These are phyloP conservation scores for Xerocomellus dryophilus DNA, from an alignment of 768 basidiomycete genomes.

Conservation along the genomic window DNA sequence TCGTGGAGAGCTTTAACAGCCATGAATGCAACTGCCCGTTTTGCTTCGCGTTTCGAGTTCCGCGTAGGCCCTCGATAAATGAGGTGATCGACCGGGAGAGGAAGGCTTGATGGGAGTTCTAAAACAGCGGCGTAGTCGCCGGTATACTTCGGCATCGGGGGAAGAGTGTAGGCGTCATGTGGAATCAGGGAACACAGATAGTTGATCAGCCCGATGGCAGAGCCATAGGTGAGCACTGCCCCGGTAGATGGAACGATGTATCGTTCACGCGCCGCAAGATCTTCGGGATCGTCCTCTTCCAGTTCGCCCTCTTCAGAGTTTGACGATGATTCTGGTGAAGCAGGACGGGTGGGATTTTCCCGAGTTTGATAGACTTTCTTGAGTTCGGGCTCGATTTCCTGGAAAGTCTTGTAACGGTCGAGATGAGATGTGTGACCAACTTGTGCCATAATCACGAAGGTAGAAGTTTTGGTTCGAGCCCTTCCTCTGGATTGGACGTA, in stretches of 20 bases:
- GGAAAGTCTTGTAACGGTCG: slow-evolving; percentile 55
- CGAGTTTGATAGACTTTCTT: slow-evolving; percentile 59
- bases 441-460: slow-evolving; percentile 79
- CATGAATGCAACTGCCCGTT: slow-evolving; percentile 75
- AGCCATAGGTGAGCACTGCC: slow-evolving; percentile 77
- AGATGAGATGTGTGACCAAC: slow-evolving; percentile 54
- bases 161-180: slow-evolving; percentile 63
- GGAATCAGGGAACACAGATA: slow-evolving; percentile 78
- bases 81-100: slow-evolving; percentile 53
- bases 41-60: slow-evolving; percentile 75
- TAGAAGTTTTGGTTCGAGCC: slow-evolving; percentile 71
- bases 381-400: slow-evolving; percentile 61
- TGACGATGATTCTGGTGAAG: slow-evolving; percentile 23
- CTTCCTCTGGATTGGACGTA: slow-evolving; percentile 90
- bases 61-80: slow-evolving; percentile 56
- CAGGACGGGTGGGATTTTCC: slow-evolving; percentile 32
- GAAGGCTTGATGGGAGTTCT: slow-evolving; percentile 64
- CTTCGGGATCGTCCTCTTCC: slow-evolving; percentile 49
- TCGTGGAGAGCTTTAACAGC: slow-evolving; percentile 68
- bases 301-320: slow-evolving; percentile 36
- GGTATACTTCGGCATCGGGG: slow-evolving; percentile 56
- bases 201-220: slow-evolving; percentile 65
- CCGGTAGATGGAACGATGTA: slow-evolving; percentile 70
- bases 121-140: slow-evolving; percentile 59
- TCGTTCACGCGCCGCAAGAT: slow-evolving; percentile 66